phyloP scores from a whole-genome alignment of 2,329 filamentous ascomycete genomes.

The Pseudogymnoascus sp. region DNA sequence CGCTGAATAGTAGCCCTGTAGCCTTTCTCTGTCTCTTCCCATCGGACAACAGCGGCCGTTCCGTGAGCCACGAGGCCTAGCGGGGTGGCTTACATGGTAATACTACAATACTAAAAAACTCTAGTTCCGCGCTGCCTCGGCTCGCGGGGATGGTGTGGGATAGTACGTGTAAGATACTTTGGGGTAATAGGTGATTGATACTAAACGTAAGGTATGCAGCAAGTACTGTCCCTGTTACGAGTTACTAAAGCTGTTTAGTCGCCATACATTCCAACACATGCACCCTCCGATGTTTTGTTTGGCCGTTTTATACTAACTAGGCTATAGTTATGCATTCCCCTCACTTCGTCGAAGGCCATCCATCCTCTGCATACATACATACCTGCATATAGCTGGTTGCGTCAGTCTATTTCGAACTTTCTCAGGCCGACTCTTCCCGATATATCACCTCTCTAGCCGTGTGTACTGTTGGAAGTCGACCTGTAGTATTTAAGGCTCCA shows the following conservation, averaged over 20 bases:
- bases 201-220: background rate
- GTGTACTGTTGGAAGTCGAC: background rate
- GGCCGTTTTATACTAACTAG: too few relatives aligned
- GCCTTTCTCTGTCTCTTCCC: background rate
- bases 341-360: background rate
- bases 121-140: background rate
- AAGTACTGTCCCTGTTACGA: background rate
- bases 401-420: background rate
- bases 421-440: background rate
- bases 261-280: background rate
- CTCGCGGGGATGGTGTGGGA: background rate
- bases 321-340: background rate
- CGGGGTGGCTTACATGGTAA: conserved; percentile 1
- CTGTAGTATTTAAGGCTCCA: background rate
- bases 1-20: background rate
- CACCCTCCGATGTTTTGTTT: background rate
- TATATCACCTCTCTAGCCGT: background rate
- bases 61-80: background rate
- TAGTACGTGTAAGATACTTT: background rate
- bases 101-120: too few relatives aligned
- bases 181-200: background rate
- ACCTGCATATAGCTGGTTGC: background rate
- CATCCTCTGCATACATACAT: background rate
- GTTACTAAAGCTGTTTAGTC: background rate
- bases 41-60: background rate